These are phyloP conservation scores for Bryopsis sp. DNA, from an alignment of 139 green algal genomes.

Conservation along the genomic window DNA sequence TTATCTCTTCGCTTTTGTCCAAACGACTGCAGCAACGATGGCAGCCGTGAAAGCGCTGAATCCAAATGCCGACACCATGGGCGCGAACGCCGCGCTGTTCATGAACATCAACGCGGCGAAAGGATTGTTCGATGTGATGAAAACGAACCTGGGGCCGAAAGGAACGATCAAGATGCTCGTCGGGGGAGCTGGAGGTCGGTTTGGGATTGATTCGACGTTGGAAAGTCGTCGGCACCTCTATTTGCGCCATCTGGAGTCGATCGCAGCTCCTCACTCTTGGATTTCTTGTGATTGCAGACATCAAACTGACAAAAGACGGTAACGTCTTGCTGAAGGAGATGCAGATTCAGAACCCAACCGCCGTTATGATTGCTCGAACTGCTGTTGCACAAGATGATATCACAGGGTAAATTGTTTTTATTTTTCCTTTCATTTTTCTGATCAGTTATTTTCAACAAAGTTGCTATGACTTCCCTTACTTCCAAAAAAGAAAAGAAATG, in stretches of 20 bases:
- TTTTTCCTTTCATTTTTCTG: no score
- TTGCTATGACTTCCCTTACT: no score
- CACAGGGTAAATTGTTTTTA: constrained; percentile 56
- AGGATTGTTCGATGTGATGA: constrained; percentile 96
- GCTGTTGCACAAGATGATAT: constrained; percentile 96
- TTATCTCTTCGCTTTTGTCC: no score
- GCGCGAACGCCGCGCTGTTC: constrained; percentile 76
- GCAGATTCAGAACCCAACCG: constrained; percentile 99
- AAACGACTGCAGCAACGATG: constrained; percentile 39
- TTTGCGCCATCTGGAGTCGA: neutral
- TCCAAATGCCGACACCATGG: constrained; percentile 89
- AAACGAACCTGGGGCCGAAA: constrained; percentile 92
- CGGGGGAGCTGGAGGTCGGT: constrained; percentile 68
- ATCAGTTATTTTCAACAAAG: no score
- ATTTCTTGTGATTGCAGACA: constrained; percentile 49
- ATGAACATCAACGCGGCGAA: constrained; percentile 99
- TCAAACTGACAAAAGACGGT: constrained; percentile 97
- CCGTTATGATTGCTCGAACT: constrained; percentile 96
- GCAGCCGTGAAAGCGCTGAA: constrained; percentile 80
- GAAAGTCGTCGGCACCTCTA: neutral
- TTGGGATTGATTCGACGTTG: neutral
- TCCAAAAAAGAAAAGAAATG: no score
- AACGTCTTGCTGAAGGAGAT: constrained; percentile 94
- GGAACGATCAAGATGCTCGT: constrained; percentile 99
- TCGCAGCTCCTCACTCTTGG: neutral